These are phyloP conservation scores for Salix udensis DNA, from an alignment of 345 rosid genomes.

Conservation along the genomic window DNA sequence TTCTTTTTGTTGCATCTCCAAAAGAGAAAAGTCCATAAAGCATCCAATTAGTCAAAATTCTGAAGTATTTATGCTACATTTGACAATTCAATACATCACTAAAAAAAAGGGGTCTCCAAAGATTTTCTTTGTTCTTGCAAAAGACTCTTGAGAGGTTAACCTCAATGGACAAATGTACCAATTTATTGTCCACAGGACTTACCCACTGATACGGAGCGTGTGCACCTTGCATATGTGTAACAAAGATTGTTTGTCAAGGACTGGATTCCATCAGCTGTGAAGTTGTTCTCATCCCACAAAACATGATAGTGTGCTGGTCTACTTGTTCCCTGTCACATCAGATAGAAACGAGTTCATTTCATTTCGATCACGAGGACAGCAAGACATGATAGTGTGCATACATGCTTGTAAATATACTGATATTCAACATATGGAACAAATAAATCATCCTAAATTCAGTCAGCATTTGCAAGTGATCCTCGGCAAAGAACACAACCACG, in stretches of 20 bases:
- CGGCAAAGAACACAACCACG: background rate
- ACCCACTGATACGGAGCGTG: constrained; percentile 93
- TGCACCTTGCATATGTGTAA: constrained; percentile 96
- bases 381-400: background rate
- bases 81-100: background rate
- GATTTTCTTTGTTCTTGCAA: background rate
- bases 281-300: constrained; percentile 97
- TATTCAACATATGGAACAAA: background rate
- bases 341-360: background rate
- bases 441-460: background rate
- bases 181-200: constrained; percentile 15
- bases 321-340: constrained; percentile 73
- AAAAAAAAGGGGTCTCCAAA: background rate
- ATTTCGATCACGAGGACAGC: background rate
- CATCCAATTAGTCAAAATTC: background rate
- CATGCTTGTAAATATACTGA: background rate
- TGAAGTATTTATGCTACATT: background rate
- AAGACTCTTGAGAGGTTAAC: background rate
- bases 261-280: constrained; percentile 94
- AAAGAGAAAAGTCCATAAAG: background rate
- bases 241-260: constrained; percentile 94
- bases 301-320: constrained; percentile 99
- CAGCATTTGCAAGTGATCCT: background rate
- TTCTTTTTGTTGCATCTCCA: background rate
- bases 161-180: background rate